These are phyloP conservation scores for Stachybotrys chlorohalonatus DNA, from an alignment of 2,329 filamentous ascomycete genomes.

Conservation along the genomic window DNA sequence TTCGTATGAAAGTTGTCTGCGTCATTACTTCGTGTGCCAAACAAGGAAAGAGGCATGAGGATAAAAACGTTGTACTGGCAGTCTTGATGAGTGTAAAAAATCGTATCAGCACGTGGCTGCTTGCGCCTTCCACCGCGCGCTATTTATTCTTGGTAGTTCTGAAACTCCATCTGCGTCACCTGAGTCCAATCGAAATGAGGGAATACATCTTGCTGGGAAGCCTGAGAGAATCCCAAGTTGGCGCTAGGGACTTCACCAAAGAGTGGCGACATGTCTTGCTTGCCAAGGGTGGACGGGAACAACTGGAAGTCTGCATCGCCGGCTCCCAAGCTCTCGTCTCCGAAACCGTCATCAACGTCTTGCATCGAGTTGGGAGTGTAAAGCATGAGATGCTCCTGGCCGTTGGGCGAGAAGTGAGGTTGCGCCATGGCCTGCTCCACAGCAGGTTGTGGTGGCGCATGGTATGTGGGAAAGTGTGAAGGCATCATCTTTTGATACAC, in stretches of 20 bases:
- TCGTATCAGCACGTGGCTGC: background rate
- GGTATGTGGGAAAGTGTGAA: conserved; percentile 28
- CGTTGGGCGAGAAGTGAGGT: conserved; percentile 58
- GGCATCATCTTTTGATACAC: conserved; percentile 35
- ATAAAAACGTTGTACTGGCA: background rate
- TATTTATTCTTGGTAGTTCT: conserved; percentile 20
- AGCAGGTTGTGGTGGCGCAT: conserved; percentile 12
- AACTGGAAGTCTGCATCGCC: conserved; percentile 56
- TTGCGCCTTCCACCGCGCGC: background rate
- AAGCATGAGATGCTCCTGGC: conserved; percentile 59
- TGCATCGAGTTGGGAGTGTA: conserved; percentile 55
- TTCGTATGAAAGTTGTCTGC: background rate
- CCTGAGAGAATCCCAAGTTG: conserved; percentile 42
- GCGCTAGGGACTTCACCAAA: conserved; percentile 43
- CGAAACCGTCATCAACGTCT: conserved; percentile 56
- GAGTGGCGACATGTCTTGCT: conserved; percentile 33
- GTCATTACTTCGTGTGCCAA: background rate
- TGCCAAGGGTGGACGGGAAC: conserved; percentile 36
- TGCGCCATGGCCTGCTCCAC: conserved; percentile 12
- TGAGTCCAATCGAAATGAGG: conserved; percentile 32
- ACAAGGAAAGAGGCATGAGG: background rate
- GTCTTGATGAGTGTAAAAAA: background rate
- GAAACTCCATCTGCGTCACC: conserved; percentile 15
- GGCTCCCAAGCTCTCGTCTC: conserved; percentile 38
- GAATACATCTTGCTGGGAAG: conserved; percentile 42